Conservation (phyloP, 2,329 filamentous ascomycete species). For the Ceratocystiopsis brevicomis region DNA sequence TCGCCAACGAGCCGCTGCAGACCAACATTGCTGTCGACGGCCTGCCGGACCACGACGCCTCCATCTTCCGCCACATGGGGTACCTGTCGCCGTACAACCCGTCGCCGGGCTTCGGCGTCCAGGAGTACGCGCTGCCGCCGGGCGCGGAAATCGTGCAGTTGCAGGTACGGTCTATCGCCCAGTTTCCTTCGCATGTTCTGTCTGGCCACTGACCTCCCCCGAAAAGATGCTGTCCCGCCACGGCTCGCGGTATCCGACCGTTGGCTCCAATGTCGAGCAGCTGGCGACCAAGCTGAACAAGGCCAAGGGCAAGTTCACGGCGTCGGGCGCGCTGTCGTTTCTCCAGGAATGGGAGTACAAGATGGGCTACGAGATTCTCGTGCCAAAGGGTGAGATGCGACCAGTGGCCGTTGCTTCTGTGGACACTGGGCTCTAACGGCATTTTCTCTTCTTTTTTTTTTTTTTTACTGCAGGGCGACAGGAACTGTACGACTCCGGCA, state of each 20-base stretch:
- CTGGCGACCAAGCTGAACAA: constrained; percentile 40
- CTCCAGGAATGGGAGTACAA: constrained; percentile 50
- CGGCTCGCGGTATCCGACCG: constrained; percentile 54
- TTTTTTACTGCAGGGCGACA: constrained; percentile 31
- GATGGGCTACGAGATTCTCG: constrained; percentile 52
- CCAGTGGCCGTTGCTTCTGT: not conserved
- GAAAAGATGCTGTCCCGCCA: constrained; percentile 52
- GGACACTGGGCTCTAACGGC: too few relatives aligned
- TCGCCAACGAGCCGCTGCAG: constrained; percentile 51
- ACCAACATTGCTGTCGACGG: constrained; percentile 50
- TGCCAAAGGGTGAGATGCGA: constrained; percentile 35
- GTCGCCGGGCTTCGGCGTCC: constrained; percentile 53
- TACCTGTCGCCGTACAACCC: constrained; percentile 52
- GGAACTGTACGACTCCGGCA: constrained; percentile 51
- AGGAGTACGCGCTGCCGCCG: constrained; percentile 48
- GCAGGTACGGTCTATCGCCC: constrained; percentile 17
- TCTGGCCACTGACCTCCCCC: not conserved
- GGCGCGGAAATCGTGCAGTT: constrained; percentile 52
- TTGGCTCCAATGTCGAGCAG: constrained; percentile 31
- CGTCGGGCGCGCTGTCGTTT: constrained; percentile 42
- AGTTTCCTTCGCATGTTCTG: not conserved
- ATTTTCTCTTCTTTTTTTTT: not conserved
- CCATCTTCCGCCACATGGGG: constrained; percentile 54
- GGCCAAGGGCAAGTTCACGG: constrained; percentile 31
- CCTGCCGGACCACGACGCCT: constrained; percentile 33